These are phyloP conservation scores for Ogataea pini DNA, from an alignment of 805 yeast genomes.

Conservation along the genomic window DNA sequence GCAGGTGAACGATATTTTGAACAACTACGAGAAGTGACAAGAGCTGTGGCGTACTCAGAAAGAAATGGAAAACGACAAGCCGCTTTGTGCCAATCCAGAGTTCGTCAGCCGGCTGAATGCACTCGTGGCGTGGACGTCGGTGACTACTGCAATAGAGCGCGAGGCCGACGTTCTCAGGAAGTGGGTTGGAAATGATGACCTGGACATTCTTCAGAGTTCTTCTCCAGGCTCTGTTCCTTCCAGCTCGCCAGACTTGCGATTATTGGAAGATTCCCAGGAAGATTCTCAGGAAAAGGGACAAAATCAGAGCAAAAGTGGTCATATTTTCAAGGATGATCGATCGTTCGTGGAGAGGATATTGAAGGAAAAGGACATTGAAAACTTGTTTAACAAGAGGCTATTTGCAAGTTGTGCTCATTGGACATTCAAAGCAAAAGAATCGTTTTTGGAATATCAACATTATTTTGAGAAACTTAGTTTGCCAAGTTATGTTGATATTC, in stretches of 20 bases:
- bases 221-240: constrained; percentile 20
- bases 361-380: constrained; percentile 75
- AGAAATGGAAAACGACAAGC: constrained; percentile 79
- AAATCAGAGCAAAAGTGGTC: constrained; percentile 18
- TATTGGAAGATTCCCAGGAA: constrained; percentile 1
- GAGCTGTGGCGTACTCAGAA: constrained; percentile 76
- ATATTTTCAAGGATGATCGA: constrained; percentile 58
- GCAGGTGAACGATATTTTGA: constrained; percentile 59
- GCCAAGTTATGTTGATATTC: constrained; percentile 67
- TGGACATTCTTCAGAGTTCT: constrained; percentile 53
- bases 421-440: constrained; percentile 76
- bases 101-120: constrained; percentile 73
- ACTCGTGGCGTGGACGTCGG: constrained; percentile 78
- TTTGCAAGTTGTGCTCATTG: constrained; percentile 75
- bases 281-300: constrained; percentile 2
- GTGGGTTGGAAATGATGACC: constrained; percentile 85
- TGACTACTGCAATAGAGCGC: constrained; percentile 64
- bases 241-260: neutral
- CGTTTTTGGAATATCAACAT: constrained; percentile 61
- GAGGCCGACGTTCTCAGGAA: constrained; percentile 60
- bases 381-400: constrained; percentile 68
- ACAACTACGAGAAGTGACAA: constrained; percentile 64
- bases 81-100: constrained; percentile 61
- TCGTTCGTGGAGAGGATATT: constrained; percentile 81
- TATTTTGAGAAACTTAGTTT: constrained; percentile 67